Conservation (phyloP, 2,329 filamentous ascomycete genomes). For the Cladosporium sp. region DNA sequence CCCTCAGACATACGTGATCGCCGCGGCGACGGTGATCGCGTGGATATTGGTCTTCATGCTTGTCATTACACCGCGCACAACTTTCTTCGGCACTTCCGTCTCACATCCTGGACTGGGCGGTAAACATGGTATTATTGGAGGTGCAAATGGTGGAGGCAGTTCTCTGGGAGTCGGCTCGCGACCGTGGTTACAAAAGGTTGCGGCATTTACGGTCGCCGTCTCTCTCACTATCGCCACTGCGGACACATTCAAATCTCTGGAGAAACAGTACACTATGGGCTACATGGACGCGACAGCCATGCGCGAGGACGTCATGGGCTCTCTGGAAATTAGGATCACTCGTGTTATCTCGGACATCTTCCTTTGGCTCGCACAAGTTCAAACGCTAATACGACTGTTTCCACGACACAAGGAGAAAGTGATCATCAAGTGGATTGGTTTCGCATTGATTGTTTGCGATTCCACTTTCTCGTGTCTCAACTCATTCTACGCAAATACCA, state of each 20-base stretch:
- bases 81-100: constrained; percentile 73
- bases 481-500: constrained; percentile 68
- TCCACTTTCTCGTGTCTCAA: constrained; percentile 89
- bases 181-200: constrained; percentile 82
- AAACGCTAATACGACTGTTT: constrained; percentile 92
- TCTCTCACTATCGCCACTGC: constrained; percentile 91
- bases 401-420: constrained; percentile 96
- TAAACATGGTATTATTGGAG: constrained; percentile 82
- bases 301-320: constrained; percentile 76
- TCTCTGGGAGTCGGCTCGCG: constrained; percentile 85
- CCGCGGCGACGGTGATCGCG: constrained; percentile 84
- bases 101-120: constrained; percentile 50
- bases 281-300: constrained; percentile 76
- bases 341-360: constrained; percentile 94
- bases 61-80: constrained; percentile 90
- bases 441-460: constrained; percentile 87
- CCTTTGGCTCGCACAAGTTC: constrained; percentile 94
- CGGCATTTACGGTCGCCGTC: constrained; percentile 65
- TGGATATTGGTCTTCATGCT: constrained; percentile 94
- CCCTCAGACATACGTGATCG: constrained; percentile 89
- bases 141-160: constrained; percentile 63
- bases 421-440: constrained; percentile 98
- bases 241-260: constrained; percentile 83
- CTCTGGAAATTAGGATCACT: constrained; percentile 83
- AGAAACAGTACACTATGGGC: constrained; percentile 75